phyloP scores from a whole-genome alignment of 2,329 filamentous ascomycete species.

The Aspergillus aculeatus region DNA sequence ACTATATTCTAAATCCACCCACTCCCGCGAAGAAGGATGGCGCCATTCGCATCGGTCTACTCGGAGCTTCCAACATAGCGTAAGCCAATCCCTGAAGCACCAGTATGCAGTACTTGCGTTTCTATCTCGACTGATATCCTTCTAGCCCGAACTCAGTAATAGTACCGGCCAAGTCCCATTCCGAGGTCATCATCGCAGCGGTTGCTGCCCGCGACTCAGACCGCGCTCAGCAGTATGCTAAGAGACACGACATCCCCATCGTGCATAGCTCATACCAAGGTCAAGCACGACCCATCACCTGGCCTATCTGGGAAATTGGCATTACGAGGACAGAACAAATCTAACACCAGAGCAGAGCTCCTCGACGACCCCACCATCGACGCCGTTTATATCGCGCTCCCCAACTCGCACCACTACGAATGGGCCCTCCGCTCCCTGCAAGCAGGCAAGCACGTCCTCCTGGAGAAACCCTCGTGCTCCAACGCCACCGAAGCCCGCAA shows the following conservation, averaged over 20 bases:
- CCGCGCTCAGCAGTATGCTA: slow-evolving; percentile 51
- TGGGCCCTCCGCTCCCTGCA: slow-evolving; percentile 51
- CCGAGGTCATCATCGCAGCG: slow-evolving; percentile 54
- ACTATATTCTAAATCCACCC: neutral
- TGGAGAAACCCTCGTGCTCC: slow-evolving; percentile 55
- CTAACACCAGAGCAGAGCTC: slow-evolving; percentile 11
- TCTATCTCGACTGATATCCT: neutral
- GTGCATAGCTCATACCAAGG: slow-evolving; percentile 44
- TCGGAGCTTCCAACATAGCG: slow-evolving; percentile 25
- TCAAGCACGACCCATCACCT: slow-evolving; percentile 30
- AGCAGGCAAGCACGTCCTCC: slow-evolving; percentile 55
- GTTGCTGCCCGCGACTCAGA: slow-evolving; percentile 53
- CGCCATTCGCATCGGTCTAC: slow-evolving; percentile 19
- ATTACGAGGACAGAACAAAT: neutral
- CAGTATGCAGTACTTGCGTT: too few relatives aligned
- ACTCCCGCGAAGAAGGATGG: slow-evolving; percentile 13
- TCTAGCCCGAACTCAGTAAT: slow-evolving; percentile 32
- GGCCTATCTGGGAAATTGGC: neutral
- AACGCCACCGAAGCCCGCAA: slow-evolving; percentile 47
- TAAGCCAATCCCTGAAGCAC: neutral
- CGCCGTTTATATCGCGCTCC: slow-evolving; percentile 51
- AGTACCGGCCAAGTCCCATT: slow-evolving; percentile 52
- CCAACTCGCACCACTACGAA: slow-evolving; percentile 41
- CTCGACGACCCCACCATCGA: slow-evolving; percentile 32
- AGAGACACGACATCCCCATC: slow-evolving; percentile 51